phyloP scores from a whole-genome alignment of 2,329 filamentous ascomycete species.

The Claviceps africana region DNA sequence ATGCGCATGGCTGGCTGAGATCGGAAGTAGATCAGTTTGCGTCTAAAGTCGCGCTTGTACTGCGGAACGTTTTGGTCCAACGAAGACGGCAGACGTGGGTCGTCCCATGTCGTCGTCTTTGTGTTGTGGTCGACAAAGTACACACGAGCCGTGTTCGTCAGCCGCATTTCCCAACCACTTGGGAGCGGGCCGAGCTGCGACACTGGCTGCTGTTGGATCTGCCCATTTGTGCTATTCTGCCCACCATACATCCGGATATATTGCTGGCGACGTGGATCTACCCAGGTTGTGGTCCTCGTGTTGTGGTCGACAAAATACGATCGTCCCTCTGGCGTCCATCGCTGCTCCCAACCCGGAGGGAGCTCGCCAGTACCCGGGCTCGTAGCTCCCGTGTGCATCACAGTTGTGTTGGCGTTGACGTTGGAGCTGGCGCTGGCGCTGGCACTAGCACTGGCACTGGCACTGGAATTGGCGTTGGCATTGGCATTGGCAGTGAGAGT shows the following conservation, averaged over 20 bases:
- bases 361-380: conserved; percentile 90
- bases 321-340: conserved; percentile 86
- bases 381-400: conserved; percentile 89
- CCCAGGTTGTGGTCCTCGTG: conserved; percentile 95
- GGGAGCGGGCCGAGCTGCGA: conserved; percentile 90
- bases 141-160: conserved; percentile 93
- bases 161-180: conserved; percentile 98
- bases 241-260: conserved; percentile 96
- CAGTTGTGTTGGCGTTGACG: conserved; percentile 45
- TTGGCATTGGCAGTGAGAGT: conserved; percentile 3
- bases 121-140: conserved; percentile 99
- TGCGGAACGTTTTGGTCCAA: conserved; percentile 96
- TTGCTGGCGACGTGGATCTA: conserved; percentile 90
- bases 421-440: conserved; percentile 15
- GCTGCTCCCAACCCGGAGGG: conserved; percentile 89
- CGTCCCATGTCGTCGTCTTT: conserved; percentile 98
- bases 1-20: conserved; percentile 95
- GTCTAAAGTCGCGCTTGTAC: conserved; percentile 96
- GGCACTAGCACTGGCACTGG: conserved; percentile 16
- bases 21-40: conserved; percentile 98
- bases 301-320: conserved; percentile 98
- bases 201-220: conserved; percentile 92
- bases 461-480: conserved; percentile 30
- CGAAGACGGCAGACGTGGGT: conserved; percentile 85
- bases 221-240: conserved; percentile 69